These are phyloP conservation scores for Penicillium macrosclerotiorum DNA, from an alignment of 495 filamentous ascomycete genomes.

Conservation along the genomic window DNA sequence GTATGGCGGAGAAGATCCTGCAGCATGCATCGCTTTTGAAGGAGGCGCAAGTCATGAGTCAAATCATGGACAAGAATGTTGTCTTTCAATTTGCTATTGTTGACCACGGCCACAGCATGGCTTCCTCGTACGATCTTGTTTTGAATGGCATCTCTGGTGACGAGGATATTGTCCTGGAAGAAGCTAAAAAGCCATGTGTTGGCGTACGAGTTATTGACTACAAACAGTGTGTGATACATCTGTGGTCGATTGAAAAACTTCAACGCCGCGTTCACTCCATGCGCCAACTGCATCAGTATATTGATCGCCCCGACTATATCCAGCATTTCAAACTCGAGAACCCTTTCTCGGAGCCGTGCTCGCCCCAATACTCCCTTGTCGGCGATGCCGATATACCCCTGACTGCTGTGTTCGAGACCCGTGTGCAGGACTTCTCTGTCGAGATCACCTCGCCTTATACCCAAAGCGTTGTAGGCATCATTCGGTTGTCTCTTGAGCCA, in stretches of 20 bases:
- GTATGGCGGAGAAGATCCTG: slow-evolving; percentile 90
- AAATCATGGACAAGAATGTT: slow-evolving; percentile 89
- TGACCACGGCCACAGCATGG: slow-evolving; percentile 81
- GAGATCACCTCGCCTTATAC: slow-evolving; percentile 94
- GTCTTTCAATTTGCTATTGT: slow-evolving; percentile 95
- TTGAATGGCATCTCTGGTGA: slow-evolving; percentile 89
- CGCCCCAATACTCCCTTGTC: slow-evolving; percentile 88
- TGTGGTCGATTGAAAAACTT: slow-evolving; percentile 94
- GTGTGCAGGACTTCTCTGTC: slow-evolving; percentile 89
- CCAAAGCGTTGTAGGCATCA: slow-evolving; percentile 79
- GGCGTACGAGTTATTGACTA: slow-evolving; percentile 91
- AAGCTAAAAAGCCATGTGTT: slow-evolving; percentile 83
- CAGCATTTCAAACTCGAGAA: slow-evolving; percentile 61
- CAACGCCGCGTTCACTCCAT: slow-evolving; percentile 82
- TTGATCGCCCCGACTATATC: slow-evolving; percentile 89
- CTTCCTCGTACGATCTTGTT: slow-evolving; percentile 94
- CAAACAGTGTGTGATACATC: slow-evolving; percentile 77
- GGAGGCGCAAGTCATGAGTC: slow-evolving; percentile 97
- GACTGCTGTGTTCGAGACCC: slow-evolving; percentile 89
- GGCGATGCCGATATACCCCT: slow-evolving; percentile 94
- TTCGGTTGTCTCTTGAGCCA: slow-evolving; percentile 87
- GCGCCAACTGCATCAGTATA: slow-evolving; percentile 95
- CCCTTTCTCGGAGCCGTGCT: slow-evolving; percentile 84
- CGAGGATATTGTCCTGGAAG: slow-evolving; percentile 79
- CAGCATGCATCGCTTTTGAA: slow-evolving; percentile 85